Evolutionary conservation across 208 protist species (phyloP).

Genomic region (Trypanosoma rangeli): DNA sequence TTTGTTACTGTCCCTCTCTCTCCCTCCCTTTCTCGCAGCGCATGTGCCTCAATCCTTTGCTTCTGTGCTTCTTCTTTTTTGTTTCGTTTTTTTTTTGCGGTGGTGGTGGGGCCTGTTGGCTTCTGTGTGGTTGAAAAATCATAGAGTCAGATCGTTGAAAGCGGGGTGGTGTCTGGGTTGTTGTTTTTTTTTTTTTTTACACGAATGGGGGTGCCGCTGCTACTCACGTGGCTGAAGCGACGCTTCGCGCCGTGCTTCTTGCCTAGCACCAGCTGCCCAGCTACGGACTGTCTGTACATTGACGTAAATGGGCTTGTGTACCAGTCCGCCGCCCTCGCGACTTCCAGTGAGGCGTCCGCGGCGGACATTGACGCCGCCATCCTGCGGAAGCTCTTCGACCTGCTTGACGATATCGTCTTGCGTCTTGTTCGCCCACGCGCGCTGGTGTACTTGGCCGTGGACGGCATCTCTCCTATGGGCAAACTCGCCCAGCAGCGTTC

Average conservation of each 20-base stretch:
- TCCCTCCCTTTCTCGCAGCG: background rate
- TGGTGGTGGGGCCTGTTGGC: background rate
- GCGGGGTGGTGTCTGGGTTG: no score
- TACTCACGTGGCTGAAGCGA: conserved; percentile 82
- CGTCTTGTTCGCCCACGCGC: conserved; percentile 92
- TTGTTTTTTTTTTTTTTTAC: no score
- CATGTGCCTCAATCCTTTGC: background rate
- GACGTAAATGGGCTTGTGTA: conserved; percentile 88
- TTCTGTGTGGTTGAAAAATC: conserved; percentile 12
- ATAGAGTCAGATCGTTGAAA: no score
- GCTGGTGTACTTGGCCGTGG: conserved; percentile 96
- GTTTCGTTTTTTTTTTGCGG: background rate
- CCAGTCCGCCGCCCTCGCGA: conserved; percentile 67
- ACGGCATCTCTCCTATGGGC: conserved; percentile 97
- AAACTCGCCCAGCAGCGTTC: conserved; percentile 99
- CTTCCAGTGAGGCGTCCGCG: conserved; percentile 33
- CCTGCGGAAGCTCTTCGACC: conserved; percentile 63
- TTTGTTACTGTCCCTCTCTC: background rate
- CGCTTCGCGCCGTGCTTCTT: conserved; percentile 80
- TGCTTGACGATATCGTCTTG: conserved; percentile 82
- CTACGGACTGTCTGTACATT: conserved; percentile 76
- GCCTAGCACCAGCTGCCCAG: conserved; percentile 40
- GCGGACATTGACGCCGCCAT: conserved; percentile 72
- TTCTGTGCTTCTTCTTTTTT: conserved; percentile 17
- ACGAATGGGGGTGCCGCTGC: conserved; percentile 81